These are phyloP conservation scores for Blumeria hordei DNA, from an alignment of 2,329 filamentous ascomycete genomes.

Conservation along the genomic window DNA sequence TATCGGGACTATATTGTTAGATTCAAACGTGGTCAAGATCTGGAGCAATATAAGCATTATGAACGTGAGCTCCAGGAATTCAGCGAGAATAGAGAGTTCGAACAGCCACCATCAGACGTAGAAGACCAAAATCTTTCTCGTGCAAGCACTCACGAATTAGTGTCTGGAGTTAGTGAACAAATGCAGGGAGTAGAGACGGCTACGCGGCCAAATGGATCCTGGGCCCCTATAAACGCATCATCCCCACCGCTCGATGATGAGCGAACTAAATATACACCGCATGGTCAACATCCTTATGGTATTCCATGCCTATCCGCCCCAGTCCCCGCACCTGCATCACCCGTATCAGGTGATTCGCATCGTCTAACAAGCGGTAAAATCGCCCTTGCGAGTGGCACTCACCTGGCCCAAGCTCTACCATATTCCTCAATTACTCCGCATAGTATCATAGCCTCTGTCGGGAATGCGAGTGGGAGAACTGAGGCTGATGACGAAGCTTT, in stretches of 20 bases:
- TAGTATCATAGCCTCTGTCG: constrained; percentile 4
- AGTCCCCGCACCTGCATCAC: background rate
- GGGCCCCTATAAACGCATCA: constrained; percentile 12
- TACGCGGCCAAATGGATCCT: constrained; percentile 9
- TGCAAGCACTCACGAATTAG: constrained; percentile 11
- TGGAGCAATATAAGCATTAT: constrained; percentile 29
- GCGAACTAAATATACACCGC: constrained; percentile 6
- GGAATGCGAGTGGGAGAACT: background rate
- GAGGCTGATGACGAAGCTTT: constrained; percentile 1
- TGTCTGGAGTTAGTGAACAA: constrained; percentile 9
- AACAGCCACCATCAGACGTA: constrained; percentile 9
- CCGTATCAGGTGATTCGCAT: background rate
- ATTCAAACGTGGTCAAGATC: constrained; percentile 20
- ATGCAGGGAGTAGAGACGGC: constrained; percentile 13
- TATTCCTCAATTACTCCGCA: constrained; percentile 5
- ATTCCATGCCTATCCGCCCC: background rate
- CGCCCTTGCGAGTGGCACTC: constrained; percentile 6
- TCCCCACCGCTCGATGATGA: constrained; percentile 10
- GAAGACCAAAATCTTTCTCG: constrained; percentile 10
- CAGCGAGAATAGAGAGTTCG: constrained; percentile 17
- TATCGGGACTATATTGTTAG: constrained; percentile 23
- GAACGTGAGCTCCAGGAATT: constrained; percentile 26
- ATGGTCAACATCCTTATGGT: constrained; percentile 7
- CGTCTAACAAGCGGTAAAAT: background rate
- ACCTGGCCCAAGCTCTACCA: constrained; percentile 7